Conservation (phyloP, 2,329 filamentous ascomycete genomes). For the Ophiostoma ips region DNA sequence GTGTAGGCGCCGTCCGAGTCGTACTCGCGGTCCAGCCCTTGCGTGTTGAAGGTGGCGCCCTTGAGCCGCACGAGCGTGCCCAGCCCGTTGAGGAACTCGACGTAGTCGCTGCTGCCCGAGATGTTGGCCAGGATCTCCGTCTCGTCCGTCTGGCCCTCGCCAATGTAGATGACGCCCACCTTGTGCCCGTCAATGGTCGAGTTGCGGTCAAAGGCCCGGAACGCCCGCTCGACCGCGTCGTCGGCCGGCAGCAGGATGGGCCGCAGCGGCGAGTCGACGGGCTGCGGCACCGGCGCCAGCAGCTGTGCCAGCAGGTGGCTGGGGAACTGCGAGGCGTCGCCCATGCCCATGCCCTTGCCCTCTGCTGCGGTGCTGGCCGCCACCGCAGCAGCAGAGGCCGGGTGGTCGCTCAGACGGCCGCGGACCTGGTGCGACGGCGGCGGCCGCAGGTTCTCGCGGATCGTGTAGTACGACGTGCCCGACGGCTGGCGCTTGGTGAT, state of each 20-base stretch:
- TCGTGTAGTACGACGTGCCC: constrained; percentile 45
- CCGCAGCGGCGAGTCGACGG: constrained; percentile 40
- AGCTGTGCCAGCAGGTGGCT: constrained; percentile 61
- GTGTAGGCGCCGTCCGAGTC: constrained; percentile 77
- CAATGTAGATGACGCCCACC: constrained; percentile 87
- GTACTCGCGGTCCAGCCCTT: constrained; percentile 68
- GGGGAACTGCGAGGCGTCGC: constrained; percentile 32
- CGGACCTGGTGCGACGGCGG: constrained; percentile 39
- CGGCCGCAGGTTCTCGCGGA: constrained; percentile 45
- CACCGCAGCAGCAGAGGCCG: neutral
- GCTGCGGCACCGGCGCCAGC: constrained; percentile 47
- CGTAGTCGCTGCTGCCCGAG: constrained; percentile 75
- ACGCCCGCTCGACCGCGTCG: constrained; percentile 53
- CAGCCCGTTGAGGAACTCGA: constrained; percentile 67
- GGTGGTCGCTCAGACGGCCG: neutral
- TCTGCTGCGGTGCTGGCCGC: too few relatives aligned
- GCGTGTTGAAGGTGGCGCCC: constrained; percentile 79
- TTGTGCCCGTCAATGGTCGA: constrained; percentile 92
- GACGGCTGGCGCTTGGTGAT: constrained; percentile 59
- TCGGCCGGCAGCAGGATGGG: constrained; percentile 63
- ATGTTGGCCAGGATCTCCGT: constrained; percentile 76
- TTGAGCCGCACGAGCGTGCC: constrained; percentile 72
- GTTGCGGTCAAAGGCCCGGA: constrained; percentile 71
- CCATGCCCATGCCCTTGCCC: neutral
- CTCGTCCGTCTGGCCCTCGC: constrained; percentile 71